Evolutionary conservation across 129 eudicot species (phyloP).

Genomic region (Rutidosis leptorrhynchoides): DNA sequence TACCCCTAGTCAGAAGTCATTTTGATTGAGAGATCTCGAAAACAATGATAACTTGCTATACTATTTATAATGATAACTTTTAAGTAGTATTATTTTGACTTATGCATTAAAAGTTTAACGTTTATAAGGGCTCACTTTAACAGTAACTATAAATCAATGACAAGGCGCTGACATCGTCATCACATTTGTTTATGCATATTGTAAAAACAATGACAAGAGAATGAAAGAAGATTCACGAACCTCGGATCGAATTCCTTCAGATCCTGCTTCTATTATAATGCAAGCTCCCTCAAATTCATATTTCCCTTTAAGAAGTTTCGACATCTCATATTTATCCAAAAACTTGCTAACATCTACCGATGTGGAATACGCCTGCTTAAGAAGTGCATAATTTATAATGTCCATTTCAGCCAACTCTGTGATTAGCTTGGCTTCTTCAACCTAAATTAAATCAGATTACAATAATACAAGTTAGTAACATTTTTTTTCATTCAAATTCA

Average conservation of each 20-base stretch:
- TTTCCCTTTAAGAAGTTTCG: conserved; percentile 74
- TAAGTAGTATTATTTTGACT: no score
- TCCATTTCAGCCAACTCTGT: conserved; percentile 76
- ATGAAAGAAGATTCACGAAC: conserved; percentile 29
- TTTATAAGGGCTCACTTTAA: no score
- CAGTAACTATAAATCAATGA: no score
- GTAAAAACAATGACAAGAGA: neutral
- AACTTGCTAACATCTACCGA: conserved; percentile 67
- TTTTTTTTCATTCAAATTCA: conserved; percentile 6
- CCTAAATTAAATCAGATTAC: conserved; percentile 42
- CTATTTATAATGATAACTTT: no score
- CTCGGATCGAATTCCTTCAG: conserved; percentile 59
- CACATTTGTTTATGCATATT: neutral
- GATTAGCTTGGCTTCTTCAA: conserved; percentile 87
- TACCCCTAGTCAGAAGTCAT: no score
- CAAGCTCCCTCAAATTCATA: conserved; percentile 90
- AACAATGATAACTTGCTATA: no score
- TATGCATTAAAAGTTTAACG: no score
- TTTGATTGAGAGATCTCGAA: no score
- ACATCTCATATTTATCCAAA: conserved; percentile 74
- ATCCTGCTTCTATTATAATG: conserved; percentile 60
- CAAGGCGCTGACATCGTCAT: no score
- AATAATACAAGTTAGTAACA: neutral
- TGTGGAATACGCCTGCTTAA: conserved; percentile 74
- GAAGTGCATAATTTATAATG: conserved; percentile 62